Base-by-base conservation (phyloP, 1,284 basidiomycete genomes). In the Cystobasidiaceae sp. region DNA sequence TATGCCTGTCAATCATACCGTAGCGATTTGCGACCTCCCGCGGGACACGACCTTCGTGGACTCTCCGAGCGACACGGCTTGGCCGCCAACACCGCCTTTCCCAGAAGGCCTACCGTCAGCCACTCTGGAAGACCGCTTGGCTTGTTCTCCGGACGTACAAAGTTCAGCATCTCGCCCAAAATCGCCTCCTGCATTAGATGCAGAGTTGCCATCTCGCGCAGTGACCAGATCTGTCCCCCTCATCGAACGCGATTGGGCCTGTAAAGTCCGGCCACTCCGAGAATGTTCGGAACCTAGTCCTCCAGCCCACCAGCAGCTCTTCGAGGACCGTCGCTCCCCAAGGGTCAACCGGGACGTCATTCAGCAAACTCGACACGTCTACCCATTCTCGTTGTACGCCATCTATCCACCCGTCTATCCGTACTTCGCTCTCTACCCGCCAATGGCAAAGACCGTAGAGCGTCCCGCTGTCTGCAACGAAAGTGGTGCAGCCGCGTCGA, bases 201-300 rank as follows among this genome's bases (percentile, higher is more conserved):
- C 17, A 25, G 37, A 41, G 34, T 19, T 11, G 17, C 23, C 19
- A 13, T n/a, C 33, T 27, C 39, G 37, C 39, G n/a, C 37, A n/a
- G 11, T n/a, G 37, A n/a, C 37, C n/a, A 39, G n/a, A 39, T 19
- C 23, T n/a, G 54, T 21, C 13, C 54, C 54, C 13, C 54, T 57
- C 39, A 30, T 57, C 37, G 54, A 57, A 44, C n/a, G 19, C n/a
- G 21, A 15, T 23, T 19, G 37, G 4, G 15, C 25, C 11, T 9
- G 17, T n/a, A 43, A 43, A 21, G 39, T 57, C 4, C 54, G 54
- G 5, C n/a, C 54, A 4, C 39, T 57, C 9, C 34, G 34, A 4
- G 34, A 57, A 27, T 57, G 54, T 21, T 57, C 54, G 37, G 54
- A 57, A 44, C 54, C 54, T 7, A 57, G 54, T 44, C 54, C 54